phyloP scores from a whole-genome alignment of 129 eudicot species.

The Daucus carota region DH1_v3.0 NC_030383.2:55494501-55495000 shows the following conservation, averaged over 20 bases:
- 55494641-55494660: neutral
- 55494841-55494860: neutral
- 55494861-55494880: neutral
- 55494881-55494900: neutral
- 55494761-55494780: conserved; percentile 94
- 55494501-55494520: neutral
- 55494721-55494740: conserved; percentile 82
- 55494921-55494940: conserved; percentile 95
- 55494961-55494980: conserved; percentile 84
- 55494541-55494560: conserved; percentile 45
- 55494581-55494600: conserved; percentile 62
- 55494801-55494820: conserved; percentile 98
- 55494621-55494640: neutral
- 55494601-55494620: conserved; percentile 85
- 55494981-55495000: conserved; percentile 72
- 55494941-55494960: conserved; percentile 99
- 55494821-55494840: conserved; percentile 25
- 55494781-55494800: conserved; percentile 81
- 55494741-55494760: conserved; percentile 84
- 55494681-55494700: neutral
- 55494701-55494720: conserved; percentile 21
- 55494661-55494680: neutral
- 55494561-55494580: conserved; percentile 64
- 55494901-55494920: conserved; percentile 74
- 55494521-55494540: conserved; percentile 69